Percentiles rank a stretch among this genome's conserved stretches.
Evolutionary conservation across 164 flowering plant genomes (phyloP).

Genomic region (Annona cherimola): DNA sequence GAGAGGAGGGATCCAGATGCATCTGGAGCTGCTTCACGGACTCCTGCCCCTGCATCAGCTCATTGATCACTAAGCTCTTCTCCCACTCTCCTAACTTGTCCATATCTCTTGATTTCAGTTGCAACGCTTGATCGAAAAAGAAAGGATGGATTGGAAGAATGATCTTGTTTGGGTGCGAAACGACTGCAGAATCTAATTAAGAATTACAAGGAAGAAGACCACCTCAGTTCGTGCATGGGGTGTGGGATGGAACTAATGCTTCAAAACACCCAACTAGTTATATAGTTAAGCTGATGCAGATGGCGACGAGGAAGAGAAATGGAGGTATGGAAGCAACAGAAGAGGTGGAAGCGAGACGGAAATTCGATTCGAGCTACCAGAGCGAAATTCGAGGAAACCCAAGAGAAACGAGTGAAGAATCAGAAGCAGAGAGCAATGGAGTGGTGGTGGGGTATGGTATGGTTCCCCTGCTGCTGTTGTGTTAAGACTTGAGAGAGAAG

Average conservation of each 20-base stretch:
- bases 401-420: no score
- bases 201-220: no score
- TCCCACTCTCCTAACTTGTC: slow-evolving; percentile 31
- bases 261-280: not conserved
- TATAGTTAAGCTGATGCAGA: not conserved
- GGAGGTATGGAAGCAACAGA: not conserved
- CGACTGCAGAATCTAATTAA: no score
- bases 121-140: not conserved
- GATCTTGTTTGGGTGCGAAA: not conserved
- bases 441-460: no score
- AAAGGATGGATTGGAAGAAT: not conserved
- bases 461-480: no score
- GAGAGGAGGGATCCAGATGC: slow-evolving; percentile 32
- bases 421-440: no score
- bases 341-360: slow-evolving; percentile 1
- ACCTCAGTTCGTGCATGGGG: no score
- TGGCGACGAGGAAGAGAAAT: not conserved
- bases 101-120: slow-evolving; percentile 9
- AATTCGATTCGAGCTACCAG: slow-evolving; percentile 19
- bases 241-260: not conserved
- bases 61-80: slow-evolving; percentile 34
- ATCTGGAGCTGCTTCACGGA: slow-evolving; percentile 40
- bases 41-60: slow-evolving; percentile 52
- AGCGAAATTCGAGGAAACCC: no score
- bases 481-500: no score